phyloP scores from a whole-genome alignment of 495 filamentous ascomycete genomes.

The Cairneyella variabilis region DNA sequence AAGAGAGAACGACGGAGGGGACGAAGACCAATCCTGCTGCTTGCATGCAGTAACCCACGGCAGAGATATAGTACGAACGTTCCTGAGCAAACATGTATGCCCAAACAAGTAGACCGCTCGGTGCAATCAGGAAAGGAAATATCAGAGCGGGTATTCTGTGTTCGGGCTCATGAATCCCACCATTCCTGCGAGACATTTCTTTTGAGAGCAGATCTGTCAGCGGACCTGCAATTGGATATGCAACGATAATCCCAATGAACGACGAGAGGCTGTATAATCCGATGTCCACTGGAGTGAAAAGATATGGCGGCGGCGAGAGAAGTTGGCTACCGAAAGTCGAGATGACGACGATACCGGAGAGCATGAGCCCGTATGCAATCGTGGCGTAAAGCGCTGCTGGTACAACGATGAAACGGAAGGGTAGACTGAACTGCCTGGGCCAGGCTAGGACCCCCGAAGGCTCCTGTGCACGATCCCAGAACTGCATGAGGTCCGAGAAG shows the following conservation, averaged over 20 bases:
- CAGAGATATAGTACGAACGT: constrained; percentile 45
- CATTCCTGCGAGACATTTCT: constrained; percentile 27
- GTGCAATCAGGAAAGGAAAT: constrained; percentile 40
- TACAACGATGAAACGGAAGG: constrained; percentile 30
- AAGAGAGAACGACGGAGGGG: constrained; percentile 48
- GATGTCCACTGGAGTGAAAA: constrained; percentile 42
- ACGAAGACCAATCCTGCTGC: constrained; percentile 49
- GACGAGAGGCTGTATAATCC: constrained; percentile 48
- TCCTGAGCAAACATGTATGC: constrained; percentile 49
- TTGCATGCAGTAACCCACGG: constrained; percentile 47
- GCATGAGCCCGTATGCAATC: constrained; percentile 33
- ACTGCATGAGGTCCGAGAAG: constrained; percentile 29
- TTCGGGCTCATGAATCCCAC: constrained; percentile 52
- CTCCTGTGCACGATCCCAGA: constrained; percentile 19
- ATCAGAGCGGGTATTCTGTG: constrained; percentile 48
- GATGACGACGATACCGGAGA: constrained; percentile 46
- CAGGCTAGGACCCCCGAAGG: constrained; percentile 8
- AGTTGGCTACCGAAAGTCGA: constrained; percentile 45
- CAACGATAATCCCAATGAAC: constrained; percentile 29
- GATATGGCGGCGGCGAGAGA: constrained; percentile 48
- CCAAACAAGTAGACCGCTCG: constrained; percentile 55
- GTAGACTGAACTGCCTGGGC: constrained; percentile 28
- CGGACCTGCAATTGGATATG: constrained; percentile 44
- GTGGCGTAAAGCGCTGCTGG: constrained; percentile 21
- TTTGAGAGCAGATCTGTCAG: constrained; percentile 40